Conservation (phyloP, 2,329 filamentous ascomycete species). For the Ophiosphaerella narmari region DNA sequence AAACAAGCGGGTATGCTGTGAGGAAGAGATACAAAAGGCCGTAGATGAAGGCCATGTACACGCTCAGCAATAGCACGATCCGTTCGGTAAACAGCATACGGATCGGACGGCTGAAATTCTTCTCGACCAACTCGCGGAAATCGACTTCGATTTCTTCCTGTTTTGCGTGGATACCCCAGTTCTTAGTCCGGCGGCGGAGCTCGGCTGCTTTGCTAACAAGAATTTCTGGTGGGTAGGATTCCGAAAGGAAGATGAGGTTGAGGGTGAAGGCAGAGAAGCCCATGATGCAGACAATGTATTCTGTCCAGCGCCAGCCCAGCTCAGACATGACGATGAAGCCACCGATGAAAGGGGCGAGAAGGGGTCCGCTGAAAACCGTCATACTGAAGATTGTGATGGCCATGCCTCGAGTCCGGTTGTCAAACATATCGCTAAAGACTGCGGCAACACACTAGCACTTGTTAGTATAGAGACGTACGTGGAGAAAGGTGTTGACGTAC, state of each 20-base stretch:
- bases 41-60: slow-evolving; percentile 52
- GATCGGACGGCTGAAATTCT: slow-evolving; percentile 59
- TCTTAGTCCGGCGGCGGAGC: slow-evolving; percentile 60
- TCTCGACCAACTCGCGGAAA: slow-evolving; percentile 54
- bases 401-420: slow-evolving; percentile 48
- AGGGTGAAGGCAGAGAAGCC: slow-evolving; percentile 56
- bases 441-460: slow-evolving; percentile 51
- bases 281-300: slow-evolving; percentile 62
- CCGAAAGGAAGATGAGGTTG: slow-evolving; percentile 59
- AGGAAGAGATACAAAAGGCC: slow-evolving; percentile 83
- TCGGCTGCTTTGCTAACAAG: slow-evolving; percentile 61
- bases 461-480: slow-evolving; percentile 2
- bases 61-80: slow-evolving; percentile 49
- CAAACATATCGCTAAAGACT: slow-evolving; percentile 62
- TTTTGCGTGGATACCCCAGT: slow-evolving; percentile 67
- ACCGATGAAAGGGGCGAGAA: slow-evolving; percentile 60
- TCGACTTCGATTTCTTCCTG: slow-evolving; percentile 59
- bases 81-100: slow-evolving; percentile 55
- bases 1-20: slow-evolving; percentile 82
- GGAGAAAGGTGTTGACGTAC: slow-evolving; percentile 40
- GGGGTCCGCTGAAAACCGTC: slow-evolving; percentile 58
- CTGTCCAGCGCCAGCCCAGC: slow-evolving; percentile 61
- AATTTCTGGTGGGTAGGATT: slow-evolving; percentile 64
- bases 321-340: slow-evolving; percentile 58
- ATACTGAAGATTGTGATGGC: slow-evolving; percentile 57